These are phyloP conservation scores for Trichophyton equinum DNA, from an alignment of 2,329 filamentous ascomycete genomes.

Conservation along the genomic window DNA sequence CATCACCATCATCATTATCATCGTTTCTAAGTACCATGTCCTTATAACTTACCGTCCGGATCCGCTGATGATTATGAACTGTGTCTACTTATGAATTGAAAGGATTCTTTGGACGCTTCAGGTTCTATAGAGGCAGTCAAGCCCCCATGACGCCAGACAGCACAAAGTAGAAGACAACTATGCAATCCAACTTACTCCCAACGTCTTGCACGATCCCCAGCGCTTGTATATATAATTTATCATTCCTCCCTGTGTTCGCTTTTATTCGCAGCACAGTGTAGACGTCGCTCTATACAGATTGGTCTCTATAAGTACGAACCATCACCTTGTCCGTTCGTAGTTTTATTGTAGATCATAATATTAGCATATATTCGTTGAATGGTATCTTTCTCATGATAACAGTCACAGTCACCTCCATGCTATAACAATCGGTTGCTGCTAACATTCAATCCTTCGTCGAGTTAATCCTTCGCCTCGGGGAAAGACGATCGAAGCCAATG, in stretches of 20 bases:
- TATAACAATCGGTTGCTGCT: background rate
- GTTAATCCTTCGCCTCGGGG: too few species aligned
- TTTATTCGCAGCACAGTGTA: too few species aligned
- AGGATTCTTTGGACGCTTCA: background rate
- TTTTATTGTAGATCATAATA: too few species aligned
- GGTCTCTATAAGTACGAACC: too few species aligned
- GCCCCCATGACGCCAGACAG: background rate
- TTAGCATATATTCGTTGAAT: too few species aligned
- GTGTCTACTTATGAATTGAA: background rate
- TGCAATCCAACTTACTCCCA: background rate
- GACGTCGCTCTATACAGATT: too few species aligned
- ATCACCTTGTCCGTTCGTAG: too few species aligned
- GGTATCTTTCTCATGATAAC: too few species aligned
- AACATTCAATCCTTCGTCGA: background rate
- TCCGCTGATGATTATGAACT: constrained; percentile 2
- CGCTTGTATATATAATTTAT: too few species aligned
- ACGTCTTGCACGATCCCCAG: background rate
- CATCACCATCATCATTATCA: background rate
- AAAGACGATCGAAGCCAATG: background rate
- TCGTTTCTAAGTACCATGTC: constrained; percentile 16
- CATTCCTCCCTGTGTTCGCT: too few species aligned
- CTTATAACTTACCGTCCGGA: background rate
- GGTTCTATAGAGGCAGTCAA: background rate
- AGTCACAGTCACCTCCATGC: too few species aligned
- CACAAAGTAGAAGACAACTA: background rate